Evolutionary conservation across 495 filamentous ascomycete species (phyloP), one percentile per base, ranked within the genome.

Genomic region (Podospora appendiculata): DNA sequence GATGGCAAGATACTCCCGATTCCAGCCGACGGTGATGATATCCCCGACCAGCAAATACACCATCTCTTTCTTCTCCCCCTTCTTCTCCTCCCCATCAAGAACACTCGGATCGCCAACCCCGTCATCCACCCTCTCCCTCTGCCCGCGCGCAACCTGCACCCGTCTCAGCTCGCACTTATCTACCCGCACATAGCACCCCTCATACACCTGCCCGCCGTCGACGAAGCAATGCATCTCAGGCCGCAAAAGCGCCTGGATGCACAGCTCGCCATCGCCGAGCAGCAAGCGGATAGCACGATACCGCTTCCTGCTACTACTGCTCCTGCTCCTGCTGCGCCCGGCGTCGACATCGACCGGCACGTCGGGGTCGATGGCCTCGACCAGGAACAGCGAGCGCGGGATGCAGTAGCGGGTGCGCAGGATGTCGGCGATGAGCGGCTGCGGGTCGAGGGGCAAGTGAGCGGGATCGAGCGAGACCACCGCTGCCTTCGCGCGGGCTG

Each of bases 401-500:
- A 70, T 49, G 48, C 67, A 73, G 42, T 59, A 62, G 14, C 61
- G 50, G 17, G 70, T 70, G 45, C 66, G 63, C 13, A 75, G 57
- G 16, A 77, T 70, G 46, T 70, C 63, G 41, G 55, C 70, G 40
- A 83, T 71, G 17, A 78, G 25, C 58, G 72, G 77, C 53, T 78
- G 79, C 17, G 79, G 59, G 53, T 73, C 69, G 44, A 81, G 70
- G 49, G 54, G 54, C 2, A 5, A 5, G 4, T 48, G 35, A n/a
- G 34, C n/a, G 1, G 46, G 55, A 39, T 61, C 47, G 32, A 51
- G 49, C 19, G 61, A 57, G 35, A 53, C 50, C 10, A 56, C 42
- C 1, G 14, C 36, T 8, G 9, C 43, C 19, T 17, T 14, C 16
- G 14, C 41, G 8, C 8, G 8, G 13, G 41, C 41, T 17, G 41